A percentile compares a stretch with the other conserved stretches of the same genome.
Conservation (phyloP, 441 rosid genomes). For the Croton setiger region DNA sequence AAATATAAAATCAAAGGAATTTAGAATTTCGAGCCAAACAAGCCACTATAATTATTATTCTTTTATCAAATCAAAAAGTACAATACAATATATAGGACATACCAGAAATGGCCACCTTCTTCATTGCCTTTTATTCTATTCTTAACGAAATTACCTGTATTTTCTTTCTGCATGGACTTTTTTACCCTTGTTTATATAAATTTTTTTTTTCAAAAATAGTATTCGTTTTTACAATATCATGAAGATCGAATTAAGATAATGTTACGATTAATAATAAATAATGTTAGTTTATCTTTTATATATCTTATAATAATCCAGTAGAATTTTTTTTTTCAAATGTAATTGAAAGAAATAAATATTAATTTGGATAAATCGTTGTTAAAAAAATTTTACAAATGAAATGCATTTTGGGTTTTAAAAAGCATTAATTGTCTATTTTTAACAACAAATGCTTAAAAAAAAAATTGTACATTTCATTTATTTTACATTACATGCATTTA, state of each 20-base stretch:
- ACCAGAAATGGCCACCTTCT: background rate
- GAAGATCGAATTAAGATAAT: background rate
- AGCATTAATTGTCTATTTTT: too few relatives aligned
- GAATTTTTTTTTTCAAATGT: background rate
- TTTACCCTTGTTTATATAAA: background rate
- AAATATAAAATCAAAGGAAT: background rate
- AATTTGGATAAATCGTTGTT: too few relatives aligned
- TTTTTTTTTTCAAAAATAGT: too few relatives aligned
- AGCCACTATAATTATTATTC: background rate
- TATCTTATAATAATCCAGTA: background rate
- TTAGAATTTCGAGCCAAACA: slow-evolving; percentile 1
- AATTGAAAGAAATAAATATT: background rate
- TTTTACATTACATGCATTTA: too few relatives aligned
- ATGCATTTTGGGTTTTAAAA: too few relatives aligned
- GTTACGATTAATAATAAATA: too few relatives aligned
- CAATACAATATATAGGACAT: background rate
- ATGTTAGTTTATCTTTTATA: background rate
- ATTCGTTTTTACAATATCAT: background rate
- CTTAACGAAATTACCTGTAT: slow-evolving; percentile 19
- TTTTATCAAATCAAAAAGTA: background rate
- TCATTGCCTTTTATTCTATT: background rate
- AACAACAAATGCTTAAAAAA: too few relatives aligned
- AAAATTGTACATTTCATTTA: too few relatives aligned
- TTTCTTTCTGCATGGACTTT: background rate
- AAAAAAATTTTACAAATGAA: too few relatives aligned